Percentiles rank a stretch among this genome's conserved stretches.
Evolutionary conservation across 2,329 filamentous ascomycete genomes (phyloP).

Genomic region (Biscogniauxia marginata): DNA sequence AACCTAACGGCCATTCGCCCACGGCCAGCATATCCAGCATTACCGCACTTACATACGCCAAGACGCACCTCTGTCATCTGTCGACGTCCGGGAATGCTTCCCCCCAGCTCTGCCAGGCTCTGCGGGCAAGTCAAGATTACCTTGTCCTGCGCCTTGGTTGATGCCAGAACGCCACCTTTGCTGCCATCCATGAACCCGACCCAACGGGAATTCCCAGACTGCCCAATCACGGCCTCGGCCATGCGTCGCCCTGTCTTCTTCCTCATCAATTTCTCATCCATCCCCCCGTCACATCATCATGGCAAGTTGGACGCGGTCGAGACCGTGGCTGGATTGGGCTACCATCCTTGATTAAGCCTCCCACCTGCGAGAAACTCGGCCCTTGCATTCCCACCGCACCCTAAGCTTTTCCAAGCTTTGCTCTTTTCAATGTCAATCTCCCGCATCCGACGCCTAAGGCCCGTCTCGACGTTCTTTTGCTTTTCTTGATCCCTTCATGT

Average conservation of each 20-base stretch:
- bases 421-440: slow-evolving; percentile 25
- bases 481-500: slow-evolving; percentile 14
- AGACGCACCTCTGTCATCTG: background rate
- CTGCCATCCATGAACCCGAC: slow-evolving; percentile 21
- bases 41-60: background rate
- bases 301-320: slow-evolving; percentile 23
- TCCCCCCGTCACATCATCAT: slow-evolving; percentile 23
- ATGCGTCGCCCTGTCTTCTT: slow-evolving; percentile 19
- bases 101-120: background rate
- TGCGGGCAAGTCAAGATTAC: slow-evolving; percentile 1
- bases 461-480: slow-evolving; percentile 17
- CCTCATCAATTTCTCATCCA: slow-evolving; percentile 21
- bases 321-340: slow-evolving; percentile 23
- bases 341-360: slow-evolving; percentile 9
- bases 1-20: no score
- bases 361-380: slow-evolving; percentile 15
- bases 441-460: slow-evolving; percentile 28
- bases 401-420: slow-evolving; percentile 16
- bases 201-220: slow-evolving; percentile 24
- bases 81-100: background rate
- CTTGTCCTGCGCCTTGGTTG: slow-evolving; percentile 6
- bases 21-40: background rate
- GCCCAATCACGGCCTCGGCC: slow-evolving; percentile 29
- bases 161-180: slow-evolving; percentile 26
- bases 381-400: slow-evolving; percentile 23